Evolutionary conservation across 306 rosid genomes (phyloP).

Genomic region (Crataegus laevigata): DNA sequence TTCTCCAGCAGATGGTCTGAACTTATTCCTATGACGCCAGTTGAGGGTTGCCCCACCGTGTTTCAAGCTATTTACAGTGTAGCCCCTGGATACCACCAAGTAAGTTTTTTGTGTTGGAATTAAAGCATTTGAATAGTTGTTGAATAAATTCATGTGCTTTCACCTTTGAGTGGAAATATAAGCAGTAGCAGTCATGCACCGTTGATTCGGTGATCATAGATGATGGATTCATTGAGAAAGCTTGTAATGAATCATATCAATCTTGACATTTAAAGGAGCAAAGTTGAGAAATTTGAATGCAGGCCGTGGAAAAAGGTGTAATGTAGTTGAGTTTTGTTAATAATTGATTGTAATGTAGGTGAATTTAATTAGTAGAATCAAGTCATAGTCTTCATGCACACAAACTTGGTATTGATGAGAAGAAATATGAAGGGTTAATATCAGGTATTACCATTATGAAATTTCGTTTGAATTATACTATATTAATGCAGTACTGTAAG

Average conservation of each 20-base stretch:
- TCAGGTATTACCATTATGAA: neutral
- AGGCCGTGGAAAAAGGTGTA: neutral
- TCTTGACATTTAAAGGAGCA: neutral
- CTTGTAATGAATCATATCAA: neutral
- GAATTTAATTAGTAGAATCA: neutral
- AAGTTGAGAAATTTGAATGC: neutral
- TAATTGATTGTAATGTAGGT: neutral
- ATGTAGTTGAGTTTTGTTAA: neutral
- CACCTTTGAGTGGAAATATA: neutral
- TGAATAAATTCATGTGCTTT: neutral
- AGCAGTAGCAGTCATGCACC: neutral
- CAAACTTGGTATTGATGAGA: neutral
- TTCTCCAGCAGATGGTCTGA: conserved; percentile 73
- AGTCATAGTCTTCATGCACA: neutral
- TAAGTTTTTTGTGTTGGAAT: conserved; percentile 27
- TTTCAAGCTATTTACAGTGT: conserved; percentile 82
- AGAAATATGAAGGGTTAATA: neutral
- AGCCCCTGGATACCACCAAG: conserved; percentile 90
- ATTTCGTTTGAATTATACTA: neutral
- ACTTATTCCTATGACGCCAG: conserved; percentile 82
- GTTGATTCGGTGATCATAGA: neutral
- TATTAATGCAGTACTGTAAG: neutral
- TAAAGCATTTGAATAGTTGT: neutral
- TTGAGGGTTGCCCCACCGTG: conserved; percentile 89
- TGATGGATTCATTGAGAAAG: neutral